Evolutionary conservation across 2,329 filamentous ascomycete genomes (phyloP), one percentile per base, ranked within the genome.

Genomic region (Neonectria magnoliae): DNA sequence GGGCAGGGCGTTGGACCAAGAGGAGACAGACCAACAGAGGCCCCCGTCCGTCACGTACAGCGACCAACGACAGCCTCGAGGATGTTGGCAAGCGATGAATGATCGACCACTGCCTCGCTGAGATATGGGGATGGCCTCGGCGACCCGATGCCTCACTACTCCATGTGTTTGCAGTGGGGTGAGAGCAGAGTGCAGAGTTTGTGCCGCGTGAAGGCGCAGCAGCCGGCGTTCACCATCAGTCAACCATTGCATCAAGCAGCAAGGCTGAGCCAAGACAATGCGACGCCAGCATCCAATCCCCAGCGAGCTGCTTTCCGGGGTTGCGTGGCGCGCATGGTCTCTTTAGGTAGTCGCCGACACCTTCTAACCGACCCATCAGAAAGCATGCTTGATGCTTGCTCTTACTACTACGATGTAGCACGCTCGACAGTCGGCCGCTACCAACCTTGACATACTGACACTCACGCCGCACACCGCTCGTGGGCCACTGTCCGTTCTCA

Each of bases 331-430:
- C 52, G 61, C 57, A 44, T 59, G 62, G n/a, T 68, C 68, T 16
- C 25, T 70, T 71, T 63, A 57, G 60, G 70, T 48, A 69, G 60
- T 67, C 67, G 31, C 70, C 71, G 70, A 67, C 58, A 54, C 27
- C 29, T 33, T 41, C 41, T 27, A 48, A 27, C 42, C 48, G 48
- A 51, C 29, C 29, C 29, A 8, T 29, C 27, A 51, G 14, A 51
- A 22, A 47, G 22, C n/a, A 60, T 59, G 62, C 64, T 60, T 55
- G 48, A 60, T 55, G 55, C 51, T 51, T 42, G 53, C 25, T 44
- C 31, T 14, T 52, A 25, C 25, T 25, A 6, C 25, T 25, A 25
- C 25, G 25, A 25, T 25, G 25, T 25, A 27, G 38, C 55, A 36
- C 31, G 33, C 59, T 55, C 33, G 31, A 33, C 44, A 50, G n/a